Base-by-base conservation (phyloP, 2,329 filamentous ascomycete genomes). In the Gnomoniopsis smithogilvyi region DNA sequence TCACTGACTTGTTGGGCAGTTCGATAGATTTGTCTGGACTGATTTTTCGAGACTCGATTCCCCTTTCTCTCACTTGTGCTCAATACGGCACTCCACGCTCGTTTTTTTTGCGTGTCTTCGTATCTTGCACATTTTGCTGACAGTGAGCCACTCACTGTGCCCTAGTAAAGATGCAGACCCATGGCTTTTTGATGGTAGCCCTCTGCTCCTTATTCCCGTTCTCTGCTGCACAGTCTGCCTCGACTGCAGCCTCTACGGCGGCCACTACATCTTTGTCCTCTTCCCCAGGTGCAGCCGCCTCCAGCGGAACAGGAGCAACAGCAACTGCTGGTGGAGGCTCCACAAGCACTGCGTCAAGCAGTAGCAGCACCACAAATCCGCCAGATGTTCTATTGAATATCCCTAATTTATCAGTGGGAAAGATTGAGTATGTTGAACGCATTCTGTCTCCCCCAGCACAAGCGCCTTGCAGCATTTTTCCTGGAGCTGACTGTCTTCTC, bases 351-450 rank as follows among this genome's bases (percentile, higher is more conserved):
- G 59, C 67, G 36, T 55, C 58, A 14, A 52, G 55, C 8, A 60
- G 54, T 22, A 61, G 46, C 47, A 70, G 72, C 45, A 67, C 61
- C 36, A 71, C 72, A 14, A 72, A 70, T 3, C 73, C 77, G 0
- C 82, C 83, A 11, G 84, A 87, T 71, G 83, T 87, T 19, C 74
- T 78, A 57, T 78, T 87, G 41, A 79, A 78, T 51, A 79, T 86
- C 1, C 82, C 84, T 0, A 77, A 84, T 63, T 75, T 87, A 8
- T 80, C 79, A 43, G 83, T 87, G 19, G 80, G 80, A 43, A 75
- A 76, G 52, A 87, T 87, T 60, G 83, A 86, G 70, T 62, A 59
- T 7, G 56, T 19, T 3, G n/a, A 41, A 6, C 38, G 6, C 15
- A 12, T 10, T 22, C 17, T 15, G 15, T 8, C 17, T 4, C 15